Percentiles rank a stretch among this genome's conserved stretches.
phyloP scores from a whole-genome alignment of 2,329 filamentous ascomycete species.

The Verticillium longisporum region DNA sequence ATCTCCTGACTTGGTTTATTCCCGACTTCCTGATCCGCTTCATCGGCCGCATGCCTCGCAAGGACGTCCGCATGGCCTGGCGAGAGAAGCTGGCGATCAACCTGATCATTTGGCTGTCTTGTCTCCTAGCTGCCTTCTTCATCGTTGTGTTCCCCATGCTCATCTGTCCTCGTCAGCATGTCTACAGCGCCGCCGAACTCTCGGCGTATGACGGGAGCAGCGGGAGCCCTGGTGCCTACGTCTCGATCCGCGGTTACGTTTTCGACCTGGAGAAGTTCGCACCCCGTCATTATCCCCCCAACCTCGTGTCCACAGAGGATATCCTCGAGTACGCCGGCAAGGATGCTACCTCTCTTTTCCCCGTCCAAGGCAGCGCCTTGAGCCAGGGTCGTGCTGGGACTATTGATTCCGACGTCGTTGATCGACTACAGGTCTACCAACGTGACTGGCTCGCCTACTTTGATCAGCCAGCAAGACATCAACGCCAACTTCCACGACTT shows the following conservation, averaged over 20 bases:
- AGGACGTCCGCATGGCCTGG: slow-evolving; percentile 90
- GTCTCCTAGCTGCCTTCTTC: slow-evolving; percentile 74
- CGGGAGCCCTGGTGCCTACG: slow-evolving; percentile 52
- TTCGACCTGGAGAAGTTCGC: slow-evolving; percentile 74
- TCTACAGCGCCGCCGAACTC: slow-evolving; percentile 75
- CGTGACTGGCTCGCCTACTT: slow-evolving; percentile 56
- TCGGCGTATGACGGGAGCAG: slow-evolving; percentile 66
- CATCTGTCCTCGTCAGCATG: slow-evolving; percentile 86
- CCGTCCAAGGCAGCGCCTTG: slow-evolving; percentile 86
- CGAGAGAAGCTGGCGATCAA: slow-evolving; percentile 98
- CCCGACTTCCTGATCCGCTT: slow-evolving; percentile 76
- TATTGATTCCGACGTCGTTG: slow-evolving; percentile 64
- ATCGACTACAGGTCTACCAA: slow-evolving; percentile 80
- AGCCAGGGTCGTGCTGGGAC: slow-evolving; percentile 69
- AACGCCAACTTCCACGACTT: slow-evolving; percentile 91
- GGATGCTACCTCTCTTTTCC: slow-evolving; percentile 86
- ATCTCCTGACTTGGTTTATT: slow-evolving; percentile 75
- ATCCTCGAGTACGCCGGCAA: slow-evolving; percentile 77
- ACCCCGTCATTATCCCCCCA: slow-evolving; percentile 69
- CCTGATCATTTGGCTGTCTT: slow-evolving; percentile 89
- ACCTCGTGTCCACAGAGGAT: slow-evolving; percentile 47
- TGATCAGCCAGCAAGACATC: slow-evolving; percentile 59
- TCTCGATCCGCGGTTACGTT: slow-evolving; percentile 82
- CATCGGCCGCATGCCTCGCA: slow-evolving; percentile 80
- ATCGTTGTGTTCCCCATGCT: slow-evolving; percentile 80